Conservation (phyloP, 2,329 filamentous ascomycete genomes). For the Claviceps humidiphila region DNA sequence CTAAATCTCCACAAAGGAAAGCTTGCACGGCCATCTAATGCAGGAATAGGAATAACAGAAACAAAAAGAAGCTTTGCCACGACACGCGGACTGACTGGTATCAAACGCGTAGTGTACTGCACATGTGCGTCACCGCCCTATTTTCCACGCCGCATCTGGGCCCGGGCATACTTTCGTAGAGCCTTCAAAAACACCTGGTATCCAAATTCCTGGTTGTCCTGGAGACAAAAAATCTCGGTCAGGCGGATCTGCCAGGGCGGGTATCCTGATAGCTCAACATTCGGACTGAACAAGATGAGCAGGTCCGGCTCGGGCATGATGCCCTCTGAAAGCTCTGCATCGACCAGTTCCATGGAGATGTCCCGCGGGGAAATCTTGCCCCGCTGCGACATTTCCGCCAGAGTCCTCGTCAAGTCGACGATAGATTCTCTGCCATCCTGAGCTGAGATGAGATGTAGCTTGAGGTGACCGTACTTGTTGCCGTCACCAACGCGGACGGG, state of each 20-base stretch:
- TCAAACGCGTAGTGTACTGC: neutral
- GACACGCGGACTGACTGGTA: neutral
- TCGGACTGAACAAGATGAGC: slow-evolving; percentile 73
- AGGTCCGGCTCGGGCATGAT: slow-evolving; percentile 86
- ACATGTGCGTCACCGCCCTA: slow-evolving; percentile 17
- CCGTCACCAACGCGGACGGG: slow-evolving; percentile 15
- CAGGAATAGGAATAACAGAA: neutral
- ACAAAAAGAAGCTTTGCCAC: neutral
- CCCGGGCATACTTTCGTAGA: slow-evolving; percentile 70
- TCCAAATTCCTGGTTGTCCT: slow-evolving; percentile 69
- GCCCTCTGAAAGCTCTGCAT: slow-evolving; percentile 68
- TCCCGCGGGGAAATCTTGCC: slow-evolving; percentile 70
- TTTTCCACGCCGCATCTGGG: slow-evolving; percentile 75
- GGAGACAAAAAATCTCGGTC: slow-evolving; percentile 79
- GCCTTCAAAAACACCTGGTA: slow-evolving; percentile 89
- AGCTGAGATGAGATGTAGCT: slow-evolving; percentile 67
- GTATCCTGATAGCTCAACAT: slow-evolving; percentile 76
- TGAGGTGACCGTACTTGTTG: slow-evolving; percentile 28
- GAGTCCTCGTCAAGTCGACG: slow-evolving; percentile 86
- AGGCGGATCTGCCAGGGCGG: slow-evolving; percentile 92
- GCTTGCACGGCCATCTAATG: neutral
- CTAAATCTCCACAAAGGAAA: slow-evolving; percentile 5
- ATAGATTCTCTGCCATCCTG: slow-evolving; percentile 88
- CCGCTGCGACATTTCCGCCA: slow-evolving; percentile 88
- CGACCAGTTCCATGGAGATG: slow-evolving; percentile 74